Percentiles rank a stretch among this genome's conserved stretches.
phyloP scores from a whole-genome alignment of 495 filamentous ascomycete genomes.

The Podospora pseudopauciseta region DNA sequence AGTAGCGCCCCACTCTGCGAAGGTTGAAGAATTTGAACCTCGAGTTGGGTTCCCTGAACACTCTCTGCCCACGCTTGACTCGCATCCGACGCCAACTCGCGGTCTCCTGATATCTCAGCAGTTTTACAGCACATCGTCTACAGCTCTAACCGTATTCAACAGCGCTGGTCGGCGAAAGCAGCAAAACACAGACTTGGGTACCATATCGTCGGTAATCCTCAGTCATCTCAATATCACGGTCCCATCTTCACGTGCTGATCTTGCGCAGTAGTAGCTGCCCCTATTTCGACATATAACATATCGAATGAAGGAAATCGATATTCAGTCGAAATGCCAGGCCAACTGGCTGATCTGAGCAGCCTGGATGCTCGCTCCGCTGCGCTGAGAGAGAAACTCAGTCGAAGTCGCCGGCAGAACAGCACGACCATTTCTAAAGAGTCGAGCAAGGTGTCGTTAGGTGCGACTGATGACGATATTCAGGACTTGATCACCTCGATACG shows the following conservation, averaged over 20 bases:
- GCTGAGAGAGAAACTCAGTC: constrained; percentile 28
- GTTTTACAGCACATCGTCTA: not conserved
- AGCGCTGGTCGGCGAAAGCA: not conserved
- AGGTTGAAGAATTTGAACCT: not conserved
- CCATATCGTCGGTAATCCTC: not conserved
- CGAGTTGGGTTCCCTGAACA: not conserved
- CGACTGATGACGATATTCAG: constrained; percentile 20
- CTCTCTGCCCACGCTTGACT: too few relatives aligned
- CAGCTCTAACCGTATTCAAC: not conserved
- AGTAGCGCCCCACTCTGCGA: not conserved
- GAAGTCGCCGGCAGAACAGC: constrained; percentile 8
- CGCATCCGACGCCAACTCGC: not conserved
- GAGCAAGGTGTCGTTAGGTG: not conserved
- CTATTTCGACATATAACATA: not conserved
- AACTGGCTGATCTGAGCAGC: not conserved
- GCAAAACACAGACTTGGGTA: not conserved
- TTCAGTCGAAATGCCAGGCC: not conserved
- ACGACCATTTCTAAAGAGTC: not conserved
- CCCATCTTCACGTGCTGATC: not conserved
- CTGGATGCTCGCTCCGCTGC: constrained; percentile 26
- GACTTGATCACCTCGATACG: constrained; percentile 27
- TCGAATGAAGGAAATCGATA: not conserved
- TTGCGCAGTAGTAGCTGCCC: not conserved
- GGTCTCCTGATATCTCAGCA: not conserved
- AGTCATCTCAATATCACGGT: too few relatives aligned